Percentiles rank a stretch among this genome's conserved stretches.
Evolutionary conservation across 305 asterid genomes (phyloP).

Genomic region (Fraxinus albicans): DNA sequence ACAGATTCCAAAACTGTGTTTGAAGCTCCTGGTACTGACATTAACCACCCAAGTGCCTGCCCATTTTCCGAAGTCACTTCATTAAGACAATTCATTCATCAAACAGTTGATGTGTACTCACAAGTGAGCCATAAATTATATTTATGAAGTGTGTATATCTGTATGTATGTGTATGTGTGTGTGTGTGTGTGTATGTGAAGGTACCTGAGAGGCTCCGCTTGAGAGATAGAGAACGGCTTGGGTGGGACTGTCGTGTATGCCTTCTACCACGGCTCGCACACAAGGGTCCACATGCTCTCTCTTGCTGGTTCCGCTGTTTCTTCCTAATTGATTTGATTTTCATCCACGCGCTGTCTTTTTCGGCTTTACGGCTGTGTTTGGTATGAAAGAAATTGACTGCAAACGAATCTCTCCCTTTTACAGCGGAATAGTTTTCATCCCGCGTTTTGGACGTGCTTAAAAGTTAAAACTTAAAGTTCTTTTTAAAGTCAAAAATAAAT

Average conservation of each 20-base stretch:
- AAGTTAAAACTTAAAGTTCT: background rate
- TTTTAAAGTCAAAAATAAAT: too few species aligned
- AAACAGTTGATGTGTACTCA: background rate
- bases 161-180: background rate
- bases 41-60: slow-evolving; percentile 85
- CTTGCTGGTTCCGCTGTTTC: background rate
- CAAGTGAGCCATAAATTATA: background rate
- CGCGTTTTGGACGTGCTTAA: background rate
- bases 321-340: background rate
- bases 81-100: slow-evolving; percentile 31
- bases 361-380: background rate
- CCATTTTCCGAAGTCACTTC: slow-evolving; percentile 11
- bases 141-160: background rate
- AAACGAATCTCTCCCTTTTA: background rate
- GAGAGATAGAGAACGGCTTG: slow-evolving; percentile 78
- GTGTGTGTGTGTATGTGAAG: too few species aligned
- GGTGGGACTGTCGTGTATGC: slow-evolving; percentile 67
- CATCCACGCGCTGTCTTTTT: background rate
- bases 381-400: background rate
- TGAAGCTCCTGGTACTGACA: slow-evolving; percentile 92
- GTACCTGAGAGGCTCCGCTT: slow-evolving; percentile 95
- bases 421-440: background rate
- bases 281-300: slow-evolving; percentile 55
- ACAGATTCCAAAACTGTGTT: slow-evolving; percentile 72
- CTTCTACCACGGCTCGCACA: slow-evolving; percentile 63